Evolutionary conservation across 2,329 filamentous ascomycete species (phyloP).

Genomic region (Phaeosphaeriaceae sp.): DNA sequence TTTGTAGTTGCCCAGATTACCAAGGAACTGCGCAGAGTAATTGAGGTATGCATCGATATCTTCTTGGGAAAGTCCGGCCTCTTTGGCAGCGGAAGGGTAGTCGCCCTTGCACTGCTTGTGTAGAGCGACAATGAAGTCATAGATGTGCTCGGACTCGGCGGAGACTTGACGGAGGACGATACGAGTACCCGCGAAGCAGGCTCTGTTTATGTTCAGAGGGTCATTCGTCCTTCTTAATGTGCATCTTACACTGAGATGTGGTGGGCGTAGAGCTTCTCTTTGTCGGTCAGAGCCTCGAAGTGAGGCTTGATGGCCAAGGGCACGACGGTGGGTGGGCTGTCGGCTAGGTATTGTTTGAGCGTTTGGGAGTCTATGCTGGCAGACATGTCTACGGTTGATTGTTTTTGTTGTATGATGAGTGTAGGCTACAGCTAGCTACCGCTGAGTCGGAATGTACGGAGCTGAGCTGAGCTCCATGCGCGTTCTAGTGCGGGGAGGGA

Average conservation of each 20-base stretch:
- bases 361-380: slow-evolving; percentile 52
- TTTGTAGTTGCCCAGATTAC: slow-evolving; percentile 63
- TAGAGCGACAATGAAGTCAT: slow-evolving; percentile 62
- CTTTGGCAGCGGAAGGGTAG: slow-evolving; percentile 54
- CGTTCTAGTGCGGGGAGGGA: neutral
- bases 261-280: slow-evolving; percentile 90
- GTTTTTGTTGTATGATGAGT: neutral
- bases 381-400: slow-evolving; percentile 22
- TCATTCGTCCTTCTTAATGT: too few species aligned
- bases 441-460: too few species aligned
- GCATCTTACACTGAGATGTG: slow-evolving; percentile 53
- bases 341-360: slow-evolving; percentile 80
- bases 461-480: neutral
- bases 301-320: slow-evolving; percentile 90
- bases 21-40: slow-evolving; percentile 56
- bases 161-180: slow-evolving; percentile 62
- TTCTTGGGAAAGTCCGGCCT: slow-evolving; percentile 50
- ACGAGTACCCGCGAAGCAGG: slow-evolving; percentile 57
- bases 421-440: neutral
- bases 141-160: slow-evolving; percentile 59
- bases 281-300: slow-evolving; percentile 77
- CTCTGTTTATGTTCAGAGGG: slow-evolving; percentile 34
- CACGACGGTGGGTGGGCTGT: slow-evolving; percentile 87
- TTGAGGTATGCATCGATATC: slow-evolving; percentile 48
- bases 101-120: slow-evolving; percentile 57